Base-by-base conservation (phyloP, 768 basidiomycete genomes). In the Agrocybe chaxingu region DNA sequence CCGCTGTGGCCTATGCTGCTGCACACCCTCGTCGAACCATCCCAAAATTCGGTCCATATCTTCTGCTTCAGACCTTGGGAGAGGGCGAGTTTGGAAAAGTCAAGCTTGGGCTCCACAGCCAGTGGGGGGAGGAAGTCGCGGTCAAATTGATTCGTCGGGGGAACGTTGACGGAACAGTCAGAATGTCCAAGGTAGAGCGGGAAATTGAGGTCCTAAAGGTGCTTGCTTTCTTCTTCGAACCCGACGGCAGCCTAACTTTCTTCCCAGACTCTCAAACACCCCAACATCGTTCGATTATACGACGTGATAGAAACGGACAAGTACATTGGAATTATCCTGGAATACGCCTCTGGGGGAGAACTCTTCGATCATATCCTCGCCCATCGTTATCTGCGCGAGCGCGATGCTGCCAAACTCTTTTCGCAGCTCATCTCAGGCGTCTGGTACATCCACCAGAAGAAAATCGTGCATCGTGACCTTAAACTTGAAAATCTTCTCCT, bases 271-370 rank as follows among this genome's bases (percentile, higher is more conserved):
- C 80, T 99, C 53, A 92, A 93, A 65, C 97, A 99, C 58, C 97
- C 97, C 0, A 98, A 98, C 67, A 98, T 99, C 69, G 97, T 98
- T 33, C 86, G 94, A 8, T 75, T 98, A 40, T 98, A 96, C 79
- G 97, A 99, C 64, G 95, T 98, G 16, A 97, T 99, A 58, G 95
- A 98, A 68, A 98, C 97, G 1, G 97, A 98, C 76, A 98, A 97
- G 70, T 98, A 98, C 71, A 98, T 99, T 61, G 97, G 97, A 34
- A 99, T 99, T 64, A 96, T 99, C 59, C 83, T 99, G 54, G 97
- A 98, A 67, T 98, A 96, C 62, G 97, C 97, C 33, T 94, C 92
- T 1, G 97, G 97, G 47, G 97, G 97, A 49, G 97, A 99, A 66
- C 84, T 99, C 16, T 98, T 99, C 69, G 97, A 99, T 70, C 92